Conservation (phyloP, 2,329 filamentous ascomycete genomes). For the Corniculantispora saksenae region DNA sequence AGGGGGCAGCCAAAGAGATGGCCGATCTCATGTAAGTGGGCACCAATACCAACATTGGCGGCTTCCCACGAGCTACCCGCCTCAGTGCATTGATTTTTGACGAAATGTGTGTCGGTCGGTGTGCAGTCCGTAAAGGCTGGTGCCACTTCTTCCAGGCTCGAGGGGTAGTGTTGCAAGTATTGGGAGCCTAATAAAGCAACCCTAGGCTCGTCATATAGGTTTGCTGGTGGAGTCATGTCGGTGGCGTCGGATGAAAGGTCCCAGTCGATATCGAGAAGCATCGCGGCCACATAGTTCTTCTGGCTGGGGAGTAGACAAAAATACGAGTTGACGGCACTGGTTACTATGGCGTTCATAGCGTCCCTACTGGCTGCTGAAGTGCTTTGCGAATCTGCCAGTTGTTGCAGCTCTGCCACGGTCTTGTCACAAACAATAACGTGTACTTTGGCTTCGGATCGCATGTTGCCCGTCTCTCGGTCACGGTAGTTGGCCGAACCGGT, state of each 20-base stretch:
- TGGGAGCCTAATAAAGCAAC: constrained; percentile 92
- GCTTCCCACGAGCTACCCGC: constrained; percentile 92
- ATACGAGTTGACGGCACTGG: constrained; percentile 74
- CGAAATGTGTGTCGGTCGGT: constrained; percentile 74
- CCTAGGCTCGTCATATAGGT: constrained; percentile 69
- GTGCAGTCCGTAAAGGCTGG: constrained; percentile 90
- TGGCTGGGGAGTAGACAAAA: constrained; percentile 76
- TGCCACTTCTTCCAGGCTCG: constrained; percentile 84
- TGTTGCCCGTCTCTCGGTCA: constrained; percentile 68
- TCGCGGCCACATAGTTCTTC: constrained; percentile 82
- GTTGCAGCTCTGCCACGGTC: constrained; percentile 80
- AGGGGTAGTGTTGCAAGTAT: constrained; percentile 86
- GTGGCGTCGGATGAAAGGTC: constrained; percentile 68
- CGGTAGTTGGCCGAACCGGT: constrained; percentile 75
- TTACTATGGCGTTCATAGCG: constrained; percentile 75
- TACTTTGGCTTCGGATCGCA: constrained; percentile 88
- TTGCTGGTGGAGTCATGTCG: constrained; percentile 83
- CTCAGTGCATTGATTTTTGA: constrained; percentile 85
- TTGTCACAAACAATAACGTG: constrained; percentile 82
- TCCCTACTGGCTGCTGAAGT: constrained; percentile 68
- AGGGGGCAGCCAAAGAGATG: constrained; percentile 89
- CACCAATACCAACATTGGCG: constrained; percentile 91
- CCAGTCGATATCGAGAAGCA: constrained; percentile 89
- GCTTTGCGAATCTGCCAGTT: constrained; percentile 78
- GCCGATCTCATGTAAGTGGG: constrained; percentile 87